Percentiles rank a stretch among this genome's conserved stretches.
Evolutionary conservation across 108 stramenopile species (phyloP).

Genomic region (Poteriospumella lacustris): DNA sequence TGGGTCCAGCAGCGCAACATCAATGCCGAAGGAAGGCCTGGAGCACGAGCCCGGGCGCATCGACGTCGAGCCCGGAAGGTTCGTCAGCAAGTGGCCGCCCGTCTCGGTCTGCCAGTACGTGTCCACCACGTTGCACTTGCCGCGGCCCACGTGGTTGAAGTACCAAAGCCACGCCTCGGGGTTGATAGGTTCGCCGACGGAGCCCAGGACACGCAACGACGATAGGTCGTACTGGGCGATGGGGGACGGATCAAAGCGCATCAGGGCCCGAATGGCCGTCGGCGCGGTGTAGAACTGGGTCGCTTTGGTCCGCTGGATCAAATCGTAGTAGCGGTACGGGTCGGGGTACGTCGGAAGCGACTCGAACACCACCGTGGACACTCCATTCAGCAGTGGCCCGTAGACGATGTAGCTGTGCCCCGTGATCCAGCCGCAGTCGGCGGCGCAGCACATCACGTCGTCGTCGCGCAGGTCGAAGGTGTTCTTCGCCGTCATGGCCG

Average conservation of each 20-base stretch:
- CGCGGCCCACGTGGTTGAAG: constrained; percentile 34
- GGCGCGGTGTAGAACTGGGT: constrained; percentile 46
- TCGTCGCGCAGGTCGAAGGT: constrained; percentile 30
- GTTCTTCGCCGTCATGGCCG: constrained; percentile 27
- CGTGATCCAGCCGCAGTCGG: constrained; percentile 44
- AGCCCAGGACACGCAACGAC: constrained; percentile 34
- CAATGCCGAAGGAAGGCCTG: constrained; percentile 33
- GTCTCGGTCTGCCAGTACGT: constrained; percentile 50
- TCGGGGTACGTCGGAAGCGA: constrained; percentile 33
- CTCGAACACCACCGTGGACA: constrained; percentile 31
- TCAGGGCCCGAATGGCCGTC: constrained; percentile 39
- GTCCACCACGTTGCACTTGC: constrained; percentile 38
- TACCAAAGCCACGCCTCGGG: constrained; percentile 48
- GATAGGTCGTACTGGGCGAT: not conserved
- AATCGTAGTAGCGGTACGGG: constrained; percentile 18
- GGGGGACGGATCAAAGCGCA: constrained; percentile 27
- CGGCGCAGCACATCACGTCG: constrained; percentile 30
- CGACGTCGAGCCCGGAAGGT: not conserved
- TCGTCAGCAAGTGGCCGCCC: constrained; percentile 23
- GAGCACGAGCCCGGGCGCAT: constrained; percentile 28
- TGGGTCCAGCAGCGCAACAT: constrained; percentile 23
- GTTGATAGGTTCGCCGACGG: constrained; percentile 50
- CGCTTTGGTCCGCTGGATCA: constrained; percentile 24
- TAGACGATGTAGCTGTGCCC: constrained; percentile 40
- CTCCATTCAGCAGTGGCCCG: constrained; percentile 31